These are phyloP conservation scores for Carnegiea gigantea DNA, from an alignment of 179 eudicot genomes.

Conservation along the genomic window DNA sequence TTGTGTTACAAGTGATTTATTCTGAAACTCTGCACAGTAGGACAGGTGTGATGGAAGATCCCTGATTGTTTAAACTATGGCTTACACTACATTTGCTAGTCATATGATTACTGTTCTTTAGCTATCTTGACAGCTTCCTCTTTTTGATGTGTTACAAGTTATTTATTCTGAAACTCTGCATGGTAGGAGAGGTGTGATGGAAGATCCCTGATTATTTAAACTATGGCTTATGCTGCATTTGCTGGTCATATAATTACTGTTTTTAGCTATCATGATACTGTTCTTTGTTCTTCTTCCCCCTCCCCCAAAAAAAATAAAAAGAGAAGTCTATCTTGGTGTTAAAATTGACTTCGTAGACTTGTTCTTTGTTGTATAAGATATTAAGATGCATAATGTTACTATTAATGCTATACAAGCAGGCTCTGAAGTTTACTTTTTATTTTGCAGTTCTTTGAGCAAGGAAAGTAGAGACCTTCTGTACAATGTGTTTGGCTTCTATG, in stretches of 20 bases:
- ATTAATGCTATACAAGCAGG: not conserved
- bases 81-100: not conserved
- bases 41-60: not conserved
- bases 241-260: not conserved
- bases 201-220: not conserved
- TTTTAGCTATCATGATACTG: not conserved
- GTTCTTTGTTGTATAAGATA: not conserved
- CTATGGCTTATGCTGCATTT: not conserved
- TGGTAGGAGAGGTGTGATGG: not conserved
- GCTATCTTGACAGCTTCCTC: not conserved
- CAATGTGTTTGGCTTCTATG: conserved; percentile 85
- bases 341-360: not conserved
- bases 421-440: not conserved
- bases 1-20: no score
- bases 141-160: no score
- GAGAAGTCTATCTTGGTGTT: not conserved
- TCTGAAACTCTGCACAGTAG: no score
- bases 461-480: conserved; percentile 67
- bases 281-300: no score
- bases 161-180: no score
- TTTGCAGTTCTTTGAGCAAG: conserved; percentile 56
- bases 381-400: not conserved
- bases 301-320: no score
- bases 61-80: not conserved
- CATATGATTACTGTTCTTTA: not conserved